Evolutionary conservation across 2,329 filamentous ascomycete genomes (phyloP), one percentile per base, ranked within the genome.

Genomic region (Epichloe gansuensis): DNA sequence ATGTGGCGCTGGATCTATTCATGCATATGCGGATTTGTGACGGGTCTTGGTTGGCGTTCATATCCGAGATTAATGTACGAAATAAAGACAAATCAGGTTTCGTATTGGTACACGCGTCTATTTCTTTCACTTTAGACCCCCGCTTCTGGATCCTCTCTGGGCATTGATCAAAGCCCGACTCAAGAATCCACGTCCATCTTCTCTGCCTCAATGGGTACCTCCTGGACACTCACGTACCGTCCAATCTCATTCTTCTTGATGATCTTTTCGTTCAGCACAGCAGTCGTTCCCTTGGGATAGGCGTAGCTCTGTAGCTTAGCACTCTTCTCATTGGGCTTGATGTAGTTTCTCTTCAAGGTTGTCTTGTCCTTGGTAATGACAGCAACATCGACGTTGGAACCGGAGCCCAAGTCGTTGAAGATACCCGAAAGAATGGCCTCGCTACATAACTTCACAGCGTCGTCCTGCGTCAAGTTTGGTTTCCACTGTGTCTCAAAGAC

Each of bases 401-500:
- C 93, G 3, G 89, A 96, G 13, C 93, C 93, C 67, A 98, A 68
- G 71, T 98, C 93, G 76, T 98, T 98, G 76, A 93, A 98, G 72
- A 98, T 95, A 83, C 93, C 93, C 11, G 94, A 86, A 73, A 89
- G 77, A 64, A 98, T 96, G 46, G 91, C 91, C 60, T 96, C 84
- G 52, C 85, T 80, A 65, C 84, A 84, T 57, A 96, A 75, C 64
- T 84, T 82, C 54, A 96, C 75, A n/a, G 90, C 90, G 48, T 87
- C 87, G 39, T 94, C 86, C 60, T 81, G 77, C 57, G 79, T 85
- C 66, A 96, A 69, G 55, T 82, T 73, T 7, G 81, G 74, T 78
- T 90, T 88, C 94, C 94, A 98, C 71, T 85, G 84, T 48, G 90
- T 94, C 77, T 98, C 93, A 66, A 98, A 98, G 49, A 98, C 87